Conservation (phyloP, 2,329 filamentous ascomycete species). For the Aureobasidium namibiae region DNA sequence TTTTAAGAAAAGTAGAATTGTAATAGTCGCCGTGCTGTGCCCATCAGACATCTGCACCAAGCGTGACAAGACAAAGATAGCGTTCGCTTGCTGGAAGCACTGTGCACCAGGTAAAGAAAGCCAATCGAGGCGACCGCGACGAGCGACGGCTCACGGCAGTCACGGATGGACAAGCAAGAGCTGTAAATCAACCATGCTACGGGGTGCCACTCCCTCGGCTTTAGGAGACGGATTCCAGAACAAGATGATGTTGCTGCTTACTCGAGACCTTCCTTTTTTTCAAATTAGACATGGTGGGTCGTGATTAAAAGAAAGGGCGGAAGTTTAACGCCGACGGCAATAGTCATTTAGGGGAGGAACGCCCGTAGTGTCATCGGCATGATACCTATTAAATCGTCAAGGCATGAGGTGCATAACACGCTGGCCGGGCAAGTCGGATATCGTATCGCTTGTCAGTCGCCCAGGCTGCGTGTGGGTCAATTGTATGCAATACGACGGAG, state of each 20-base stretch:
- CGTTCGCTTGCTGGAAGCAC: neutral
- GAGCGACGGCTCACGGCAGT: conserved; percentile 5
- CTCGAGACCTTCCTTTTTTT: conserved; percentile 5
- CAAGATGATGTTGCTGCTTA: conserved; percentile 5
- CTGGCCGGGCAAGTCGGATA: conserved; percentile 4
- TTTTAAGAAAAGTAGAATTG: conserved; percentile 3
- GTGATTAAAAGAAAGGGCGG: neutral
- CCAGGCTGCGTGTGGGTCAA: conserved; percentile 9
- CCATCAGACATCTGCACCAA: conserved; percentile 3
- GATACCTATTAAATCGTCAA: neutral
- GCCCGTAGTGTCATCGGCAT: conserved; percentile 4
- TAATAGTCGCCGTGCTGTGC: neutral
- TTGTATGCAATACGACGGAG: conserved; percentile 11
- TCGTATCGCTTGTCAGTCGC: conserved; percentile 10
- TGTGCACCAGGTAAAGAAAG: neutral
- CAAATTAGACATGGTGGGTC: conserved; percentile 10
- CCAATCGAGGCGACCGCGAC: neutral
- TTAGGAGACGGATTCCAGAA: conserved; percentile 1
- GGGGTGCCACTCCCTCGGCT: neutral
- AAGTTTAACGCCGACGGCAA: conserved; percentile 7
- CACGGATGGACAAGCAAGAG: conserved; percentile 5
- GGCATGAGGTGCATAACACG: neutral
- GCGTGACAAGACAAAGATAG: conserved; percentile 11
- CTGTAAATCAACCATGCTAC: neutral
- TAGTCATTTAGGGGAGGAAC: neutral